These are phyloP conservation scores for Saccharomycopsis babjevae DNA, from an alignment of 805 yeast genomes.

Conservation along the genomic window DNA sequence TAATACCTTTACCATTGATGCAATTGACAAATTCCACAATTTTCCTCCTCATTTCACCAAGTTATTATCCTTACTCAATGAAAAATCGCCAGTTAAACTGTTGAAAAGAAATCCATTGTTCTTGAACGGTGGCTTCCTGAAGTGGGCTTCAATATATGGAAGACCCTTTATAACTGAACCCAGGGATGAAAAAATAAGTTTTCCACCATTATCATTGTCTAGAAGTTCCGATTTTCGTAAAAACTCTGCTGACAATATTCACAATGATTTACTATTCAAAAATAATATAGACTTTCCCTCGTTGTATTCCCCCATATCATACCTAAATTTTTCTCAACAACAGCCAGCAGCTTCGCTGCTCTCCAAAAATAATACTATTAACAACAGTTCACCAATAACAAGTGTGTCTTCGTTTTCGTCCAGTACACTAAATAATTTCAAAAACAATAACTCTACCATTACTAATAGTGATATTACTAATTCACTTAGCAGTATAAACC, in stretches of 20 bases:
- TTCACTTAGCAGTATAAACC: background rate
- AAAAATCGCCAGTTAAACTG: slow-evolving; percentile 28
- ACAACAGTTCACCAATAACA: background rate
- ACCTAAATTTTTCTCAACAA: slow-evolving; percentile 11
- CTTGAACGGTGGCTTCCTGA: slow-evolving; percentile 46
- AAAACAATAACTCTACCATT: background rate
- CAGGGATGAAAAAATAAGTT: slow-evolving; percentile 10
- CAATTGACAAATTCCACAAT: slow-evolving; percentile 8
- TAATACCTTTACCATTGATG: slow-evolving; percentile 6
- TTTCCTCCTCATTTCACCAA: slow-evolving; percentile 23
- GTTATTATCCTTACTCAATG: slow-evolving; percentile 29
- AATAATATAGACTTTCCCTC: background rate
- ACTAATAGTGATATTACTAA: background rate
- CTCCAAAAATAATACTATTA: background rate
- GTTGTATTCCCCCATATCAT: background rate
- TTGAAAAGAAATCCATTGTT: slow-evolving; percentile 34
- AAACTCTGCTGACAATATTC: background rate
- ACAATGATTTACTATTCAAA: background rate
- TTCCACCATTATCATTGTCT: slow-evolving; percentile 1
- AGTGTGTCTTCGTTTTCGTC: background rate
- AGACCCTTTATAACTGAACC: slow-evolving; percentile 15
- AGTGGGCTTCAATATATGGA: slow-evolving; percentile 28
- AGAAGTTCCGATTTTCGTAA: slow-evolving; percentile 11
- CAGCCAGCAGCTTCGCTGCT: slow-evolving; percentile 7
- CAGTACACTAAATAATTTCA: background rate